Base-by-base conservation (phyloP, 2,329 filamentous ascomycete genomes). In the Tolypocladium amazonense region DNA sequence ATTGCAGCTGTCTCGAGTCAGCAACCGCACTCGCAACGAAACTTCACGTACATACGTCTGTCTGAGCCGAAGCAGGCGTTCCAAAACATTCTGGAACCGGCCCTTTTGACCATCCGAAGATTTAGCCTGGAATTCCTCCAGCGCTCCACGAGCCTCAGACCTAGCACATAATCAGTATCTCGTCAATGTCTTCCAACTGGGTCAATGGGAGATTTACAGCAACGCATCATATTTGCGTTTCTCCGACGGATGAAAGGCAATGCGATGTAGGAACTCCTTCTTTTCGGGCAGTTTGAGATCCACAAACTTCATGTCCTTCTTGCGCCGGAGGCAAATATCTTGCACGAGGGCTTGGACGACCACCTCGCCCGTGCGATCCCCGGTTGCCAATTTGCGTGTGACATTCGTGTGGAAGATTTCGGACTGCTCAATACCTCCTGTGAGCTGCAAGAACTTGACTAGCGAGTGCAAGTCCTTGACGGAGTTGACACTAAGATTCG, bases 271-370 rank as follows among this genome's bases (percentile, higher is more conserved):
- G 64, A 88, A 92, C 68, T 93, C 90, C 1, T 85, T 87, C 67
- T 95, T 85, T 18, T 85, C 78, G 0, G 92, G 91, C 11, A 96
- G 79, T 62, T 86, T 88, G 25, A 96, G 77, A 65, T 96, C 90
- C 58, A 96, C 83, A 68, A 95, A 96, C 6, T 81, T 81, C 91
- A 96, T 96, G 59, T 93, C 87, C 71, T 96, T 96, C 72, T 86
- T 88, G 43, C 92, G 84, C 43, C 92, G 84, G 27, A 96, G 78
- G 66, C 89, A 94, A 55, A 96, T 81, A 23, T 88, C 86, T n/a
- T 81, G 80, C 85, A 96, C 92, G 53, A 96, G 79, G 6, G 85
- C 81, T 68, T 93, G 88, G 4, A 95, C 79, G 4, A 93, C 76
- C 14, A 80, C 72, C 56, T 85, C 85, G 15, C 86, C 87, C 39